Percentiles rank a stretch among this genome's conserved stretches.
phyloP scores from a whole-genome alignment of 768 basidiomycete genomes.

The Podaxis carcinomalis region DNA sequence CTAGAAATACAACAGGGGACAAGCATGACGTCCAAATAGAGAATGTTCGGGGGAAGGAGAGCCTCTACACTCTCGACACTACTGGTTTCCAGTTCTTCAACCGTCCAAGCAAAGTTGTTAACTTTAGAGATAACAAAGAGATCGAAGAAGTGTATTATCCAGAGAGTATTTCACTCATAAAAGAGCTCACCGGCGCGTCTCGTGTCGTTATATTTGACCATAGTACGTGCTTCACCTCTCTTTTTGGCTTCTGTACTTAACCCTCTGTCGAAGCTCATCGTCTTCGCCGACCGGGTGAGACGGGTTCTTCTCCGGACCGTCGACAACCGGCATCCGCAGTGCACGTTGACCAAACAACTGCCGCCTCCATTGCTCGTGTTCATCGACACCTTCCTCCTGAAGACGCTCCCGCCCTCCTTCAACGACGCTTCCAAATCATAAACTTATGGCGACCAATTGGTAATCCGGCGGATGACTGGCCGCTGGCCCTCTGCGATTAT shows the following conservation, averaged over 20 bases:
- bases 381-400: slow-evolving; percentile 22
- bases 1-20: slow-evolving; percentile 17
- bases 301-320: slow-evolving; percentile 9
- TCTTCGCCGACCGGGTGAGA: slow-evolving; percentile 13
- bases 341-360: slow-evolving; percentile 37
- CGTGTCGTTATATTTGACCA: slow-evolving; percentile 58
- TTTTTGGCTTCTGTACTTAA: background rate
- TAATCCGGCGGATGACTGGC: slow-evolving; percentile 32
- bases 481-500: slow-evolving; percentile 38
- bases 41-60: slow-evolving; percentile 50
- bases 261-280: slow-evolving; percentile 11
- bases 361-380: slow-evolving; percentile 29
- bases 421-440: slow-evolving; percentile 41
- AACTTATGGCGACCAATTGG: slow-evolving; percentile 44
- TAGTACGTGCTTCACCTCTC: slow-evolving; percentile 32
- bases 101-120: slow-evolving; percentile 33
- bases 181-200: slow-evolving; percentile 53
- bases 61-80: slow-evolving; percentile 37
- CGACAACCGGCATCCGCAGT: slow-evolving; percentile 20
- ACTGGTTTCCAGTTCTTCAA: slow-evolving; percentile 44
- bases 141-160: slow-evolving; percentile 52
- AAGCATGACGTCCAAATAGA: slow-evolving; percentile 36
- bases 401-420: slow-evolving; percentile 30
- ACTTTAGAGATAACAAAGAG: slow-evolving; percentile 35
- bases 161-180: slow-evolving; percentile 52